phyloP scores from a whole-genome alignment of 805 yeast genomes.

The Nakazawaea ishiwadae region DNA sequence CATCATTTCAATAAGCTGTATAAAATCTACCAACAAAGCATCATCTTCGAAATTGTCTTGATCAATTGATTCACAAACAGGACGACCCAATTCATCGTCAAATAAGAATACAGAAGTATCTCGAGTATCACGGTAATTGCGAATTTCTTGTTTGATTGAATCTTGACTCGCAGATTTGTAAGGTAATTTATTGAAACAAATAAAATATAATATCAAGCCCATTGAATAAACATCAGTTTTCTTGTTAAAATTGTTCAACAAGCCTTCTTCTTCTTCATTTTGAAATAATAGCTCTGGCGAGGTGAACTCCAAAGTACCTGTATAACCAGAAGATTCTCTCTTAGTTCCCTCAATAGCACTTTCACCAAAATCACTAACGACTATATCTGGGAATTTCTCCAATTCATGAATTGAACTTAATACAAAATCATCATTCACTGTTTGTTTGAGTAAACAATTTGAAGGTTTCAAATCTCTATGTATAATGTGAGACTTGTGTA shows the following conservation, averaged over 20 bases:
- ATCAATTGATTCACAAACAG: neutral
- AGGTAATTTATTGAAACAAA: slow-evolving; percentile 72
- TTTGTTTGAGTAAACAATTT: slow-evolving; percentile 60
- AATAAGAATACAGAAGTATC: slow-evolving; percentile 16
- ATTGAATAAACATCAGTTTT: slow-evolving; percentile 78
- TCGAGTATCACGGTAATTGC: slow-evolving; percentile 6
- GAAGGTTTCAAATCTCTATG: slow-evolving; percentile 90
- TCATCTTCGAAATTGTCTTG: neutral
- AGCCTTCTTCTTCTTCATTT: slow-evolving; percentile 2
- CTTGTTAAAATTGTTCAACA: slow-evolving; percentile 54
- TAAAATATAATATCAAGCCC: slow-evolving; percentile 75
- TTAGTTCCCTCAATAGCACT: slow-evolving; percentile 67
- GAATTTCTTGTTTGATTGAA: slow-evolving; percentile 22
- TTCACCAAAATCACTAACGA: slow-evolving; percentile 89
- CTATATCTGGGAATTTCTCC: slow-evolving; percentile 52
- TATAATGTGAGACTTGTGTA: slow-evolving; percentile 72
- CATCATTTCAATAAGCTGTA: slow-evolving; percentile 22
- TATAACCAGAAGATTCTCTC: slow-evolving; percentile 70
- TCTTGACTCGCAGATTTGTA: slow-evolving; percentile 31
- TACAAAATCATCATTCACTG: slow-evolving; percentile 20
- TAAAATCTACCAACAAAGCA: slow-evolving; percentile 33
- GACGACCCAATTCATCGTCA: slow-evolving; percentile 11
- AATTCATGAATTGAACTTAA: slow-evolving; percentile 20
- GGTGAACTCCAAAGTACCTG: slow-evolving; percentile 84
- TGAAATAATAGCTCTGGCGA: slow-evolving; percentile 73